Evolutionary conservation across 768 basidiomycete genomes (phyloP), one percentile per base, ranked within the genome.

Genomic region (Boletus huronensis): DNA sequence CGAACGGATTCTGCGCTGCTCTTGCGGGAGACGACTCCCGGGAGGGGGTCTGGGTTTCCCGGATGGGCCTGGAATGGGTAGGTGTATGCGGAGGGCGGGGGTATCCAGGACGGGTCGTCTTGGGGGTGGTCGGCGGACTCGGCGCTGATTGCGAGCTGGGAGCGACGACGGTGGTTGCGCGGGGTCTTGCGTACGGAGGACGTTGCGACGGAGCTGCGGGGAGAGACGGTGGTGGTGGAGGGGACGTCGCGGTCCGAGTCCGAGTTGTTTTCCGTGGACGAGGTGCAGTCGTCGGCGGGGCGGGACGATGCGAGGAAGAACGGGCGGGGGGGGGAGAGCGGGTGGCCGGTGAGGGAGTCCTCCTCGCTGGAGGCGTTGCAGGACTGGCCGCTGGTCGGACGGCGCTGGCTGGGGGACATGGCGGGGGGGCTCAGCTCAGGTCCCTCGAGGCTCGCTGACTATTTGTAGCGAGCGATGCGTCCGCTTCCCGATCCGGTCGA

Each of bases 21-120:
- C 40, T 73, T 74, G 8, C 78, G 73, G 14, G 74, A 73, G 68
- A 81, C 75, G 44, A 79, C 64, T 17, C 71, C 61, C 1, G 74
- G 75, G 14, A 79, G 72, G 0, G 84, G 82, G 62, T 87, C 87
- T 9, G 85, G 82, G 65, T 85, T 87, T 16, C 85, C 84, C 0
- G 80, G 75, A 63, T 87, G 78, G 0, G 80, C 77, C 64, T 85
- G 81, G 74, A 83, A 85, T 14, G 84, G 84, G 58, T 61, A 75
- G 16, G 59, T 32, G 55, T 72, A 80, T 1, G 77, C 60, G 0
- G 76, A 77, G 0, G 79, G 79, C 0, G 77, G 79, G 4, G 73
- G 60, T 9, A 64, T 19, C 54, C 63, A 63, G 29, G 29, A 31
- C 38, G 52, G 48, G 23, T 65, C 65, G 25, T 67, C 59, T 16